Evolutionary conservation across 495 filamentous ascomycete genomes (phyloP), one percentile per base, ranked within the genome.

Genomic region (Evernia prunastri): DNA sequence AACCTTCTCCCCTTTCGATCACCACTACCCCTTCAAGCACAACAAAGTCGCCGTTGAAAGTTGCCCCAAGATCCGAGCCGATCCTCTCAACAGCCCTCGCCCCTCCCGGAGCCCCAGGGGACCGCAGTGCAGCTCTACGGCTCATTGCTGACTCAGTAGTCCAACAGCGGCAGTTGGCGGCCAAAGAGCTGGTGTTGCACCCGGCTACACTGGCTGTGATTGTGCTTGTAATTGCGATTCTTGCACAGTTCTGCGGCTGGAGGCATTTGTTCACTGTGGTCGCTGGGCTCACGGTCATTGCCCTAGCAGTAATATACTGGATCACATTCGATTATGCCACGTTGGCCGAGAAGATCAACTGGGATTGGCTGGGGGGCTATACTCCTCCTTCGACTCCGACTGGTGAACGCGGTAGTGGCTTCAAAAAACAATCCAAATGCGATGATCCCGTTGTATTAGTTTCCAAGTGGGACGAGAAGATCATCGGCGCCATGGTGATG

Each of bases 161-260:
- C 18, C 84, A 89, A 67, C 85, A 88, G 67, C 81, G 85, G 31
- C 80, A 86, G 69, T 33, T 74, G 9, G 79, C 86, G n/a, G 75
- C 79, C 17, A 70, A 68, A 11, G 69, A 77, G 56, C 68, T 90
- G 11, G 73, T 89, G 45, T 76, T 77, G 63, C 78, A 84, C 68
- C 81, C 82, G 0, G 47, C 78, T 39, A 72, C 72, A 47, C 71
- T 85, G 0, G 68, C 77, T 1, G 51, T 72, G 3, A 71, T 77
- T 35, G 58, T 77, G 33, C 25, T 70, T 4, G 33, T 80, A 8
- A 40, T 86, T 7, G 68, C 74, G 27, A 39, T 76, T 13, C 63
- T 79, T 17, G 66, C 60, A 29, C 72, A 75, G 25, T 72, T 69
- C 57, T 61, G 82, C 12, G 68, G 78, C 37, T 58, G 75, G 15